phyloP scores from a whole-genome alignment of 2,329 filamentous ascomycete genomes.

The Fusarium pseudoanthophilum region DNA sequence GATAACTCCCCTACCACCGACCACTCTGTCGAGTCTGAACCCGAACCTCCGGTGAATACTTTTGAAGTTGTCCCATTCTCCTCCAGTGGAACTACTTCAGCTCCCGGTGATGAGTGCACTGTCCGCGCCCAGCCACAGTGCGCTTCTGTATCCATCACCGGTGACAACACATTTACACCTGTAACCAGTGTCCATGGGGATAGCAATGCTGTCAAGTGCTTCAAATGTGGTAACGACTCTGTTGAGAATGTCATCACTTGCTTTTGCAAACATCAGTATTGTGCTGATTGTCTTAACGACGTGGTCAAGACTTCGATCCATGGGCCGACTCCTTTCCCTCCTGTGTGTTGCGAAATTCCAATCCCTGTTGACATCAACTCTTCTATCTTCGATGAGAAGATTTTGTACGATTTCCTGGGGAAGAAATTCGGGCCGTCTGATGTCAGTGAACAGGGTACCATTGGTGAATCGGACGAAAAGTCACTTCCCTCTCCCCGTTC shows the following conservation, averaged over 20 bases:
- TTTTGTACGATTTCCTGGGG: not conserved
- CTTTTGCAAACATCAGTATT: slow-evolving; percentile 10
- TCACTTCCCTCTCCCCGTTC: not conserved
- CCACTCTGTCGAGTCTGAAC: not conserved
- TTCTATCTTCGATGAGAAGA: not conserved
- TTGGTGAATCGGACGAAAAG: not conserved
- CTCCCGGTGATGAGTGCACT: not conserved
- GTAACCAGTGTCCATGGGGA: too few relatives aligned
- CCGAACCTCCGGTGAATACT: not conserved
- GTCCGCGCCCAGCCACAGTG: not conserved
- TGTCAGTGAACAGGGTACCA: not conserved
- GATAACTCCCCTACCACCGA: not conserved
- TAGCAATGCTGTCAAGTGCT: not conserved
- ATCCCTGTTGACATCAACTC: slow-evolving; percentile 9
- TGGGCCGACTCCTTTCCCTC: not conserved
- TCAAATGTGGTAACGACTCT: not conserved
- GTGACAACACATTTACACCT: not conserved
- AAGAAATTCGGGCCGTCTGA: not conserved
- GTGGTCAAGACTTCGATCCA: slow-evolving; percentile 2
- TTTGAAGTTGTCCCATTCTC: too few relatives aligned
- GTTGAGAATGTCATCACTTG: not conserved
- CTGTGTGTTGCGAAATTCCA: not conserved
- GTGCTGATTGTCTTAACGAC: not conserved
- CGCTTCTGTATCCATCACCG: not conserved
- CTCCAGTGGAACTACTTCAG: too few relatives aligned